Evolutionary conservation across 1,284 basidiomycete genomes (phyloP), one percentile per base, ranked within the genome.

Genomic region (Ustilago esculenta): DNA sequence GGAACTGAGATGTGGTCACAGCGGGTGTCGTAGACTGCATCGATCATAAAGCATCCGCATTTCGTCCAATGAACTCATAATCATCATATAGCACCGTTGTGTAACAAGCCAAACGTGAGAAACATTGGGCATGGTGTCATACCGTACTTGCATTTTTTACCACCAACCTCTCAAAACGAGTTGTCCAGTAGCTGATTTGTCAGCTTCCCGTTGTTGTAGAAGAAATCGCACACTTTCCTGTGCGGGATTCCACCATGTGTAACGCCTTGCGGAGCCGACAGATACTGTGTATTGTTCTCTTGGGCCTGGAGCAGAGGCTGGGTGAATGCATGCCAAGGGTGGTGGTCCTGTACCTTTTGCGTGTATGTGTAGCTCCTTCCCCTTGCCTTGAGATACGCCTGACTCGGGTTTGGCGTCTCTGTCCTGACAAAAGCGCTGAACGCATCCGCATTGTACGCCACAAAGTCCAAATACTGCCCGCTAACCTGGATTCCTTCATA

Each of bases 301-400:
- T 11, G 17, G 1, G 15, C 10, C 4, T 41, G 12, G 20, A 64
- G 20, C 20, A 59, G 20, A 14, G 59, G 66, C 18, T 34, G 9
- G 1, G 20, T 18, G 48, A 47, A 69, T 1, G 43, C 36, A 12
- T 56, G 32, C 67, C 67, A 70, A 2, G 39, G 29, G 36, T 59
- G 41, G 25, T 21, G n/a, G 20, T 21, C n/a, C 40, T 52, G 44
- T 9, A 64, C 61, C 24, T 59, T 46, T 3, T 42, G 25, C n/a
- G 67, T 70, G 20, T 65, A 60, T n/a, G 56, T 47, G 34, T 70
- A 70, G 4, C 61, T 46, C 24, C 67, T 20, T 3, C 67, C 67
- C 11, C 67, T 36, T 2, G 57, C 56, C 14, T 39, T 51, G 17
- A 70, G 29, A 20, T 65, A 65, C 10, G 12, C 27, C 1, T 29